These are phyloP conservation scores for Annulohypoxylon truncatum DNA, from an alignment of 2,329 filamentous ascomycete genomes.

Conservation along the genomic window DNA sequence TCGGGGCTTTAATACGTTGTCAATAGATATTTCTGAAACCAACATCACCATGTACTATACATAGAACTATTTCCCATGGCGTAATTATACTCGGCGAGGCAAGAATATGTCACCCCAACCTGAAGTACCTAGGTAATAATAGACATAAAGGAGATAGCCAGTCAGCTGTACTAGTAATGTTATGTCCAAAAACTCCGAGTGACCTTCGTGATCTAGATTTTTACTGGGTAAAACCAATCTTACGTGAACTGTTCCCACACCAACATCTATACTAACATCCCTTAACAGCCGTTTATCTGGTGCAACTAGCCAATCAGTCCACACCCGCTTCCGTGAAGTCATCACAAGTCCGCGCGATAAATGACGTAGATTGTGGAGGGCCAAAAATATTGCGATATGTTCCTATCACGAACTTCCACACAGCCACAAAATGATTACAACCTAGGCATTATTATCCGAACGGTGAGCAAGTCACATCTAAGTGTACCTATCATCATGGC, in stretches of 20 bases:
- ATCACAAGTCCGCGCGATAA: background rate
- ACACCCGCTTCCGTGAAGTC: background rate
- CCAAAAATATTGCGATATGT: background rate
- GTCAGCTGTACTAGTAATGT: background rate
- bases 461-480: background rate
- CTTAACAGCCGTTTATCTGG: background rate
- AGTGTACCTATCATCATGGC: too few species aligned
- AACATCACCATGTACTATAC: background rate
- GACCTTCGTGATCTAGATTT: background rate
- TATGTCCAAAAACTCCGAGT: background rate
- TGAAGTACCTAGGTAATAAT: too few species aligned
- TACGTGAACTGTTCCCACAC: background rate
- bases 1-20: background rate
- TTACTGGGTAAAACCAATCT: constrained; percentile 2
- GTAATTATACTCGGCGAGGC: background rate
- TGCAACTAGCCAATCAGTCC: background rate
- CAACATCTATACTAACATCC: background rate
- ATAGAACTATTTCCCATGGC: background rate
- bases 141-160: background rate
- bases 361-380: background rate
- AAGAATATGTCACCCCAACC: background rate
- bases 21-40: background rate
- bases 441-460: background rate
- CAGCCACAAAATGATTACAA: background rate
- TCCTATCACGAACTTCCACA: background rate